Evolutionary conservation across 495 filamentous ascomycete species (phyloP).

Genomic region (Podospora conica): DNA sequence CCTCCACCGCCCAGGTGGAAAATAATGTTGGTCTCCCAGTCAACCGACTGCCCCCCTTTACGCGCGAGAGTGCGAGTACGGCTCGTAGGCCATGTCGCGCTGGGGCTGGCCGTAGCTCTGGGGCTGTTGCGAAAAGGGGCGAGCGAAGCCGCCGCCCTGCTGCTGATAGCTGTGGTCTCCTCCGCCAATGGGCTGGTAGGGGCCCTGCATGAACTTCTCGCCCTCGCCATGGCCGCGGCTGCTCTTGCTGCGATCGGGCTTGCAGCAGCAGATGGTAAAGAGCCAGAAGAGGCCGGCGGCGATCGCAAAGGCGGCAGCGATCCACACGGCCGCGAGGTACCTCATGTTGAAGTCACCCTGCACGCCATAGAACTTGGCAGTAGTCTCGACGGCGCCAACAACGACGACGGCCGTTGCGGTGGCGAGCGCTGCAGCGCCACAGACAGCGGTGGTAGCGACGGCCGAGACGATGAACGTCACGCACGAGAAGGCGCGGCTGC

Average conservation of each 20-base stretch:
- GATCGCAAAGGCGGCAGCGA: conserved; percentile 69
- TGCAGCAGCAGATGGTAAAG: conserved; percentile 86
- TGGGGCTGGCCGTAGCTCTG: conserved; percentile 11
- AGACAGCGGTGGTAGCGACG: conserved; percentile 55
- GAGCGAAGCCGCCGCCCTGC: conserved; percentile 1
- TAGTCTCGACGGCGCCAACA: conserved; percentile 60
- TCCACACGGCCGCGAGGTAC: conserved; percentile 68
- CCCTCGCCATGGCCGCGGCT: conserved; percentile 10
- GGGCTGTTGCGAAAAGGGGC: conserved; percentile 30
- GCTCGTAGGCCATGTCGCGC: conserved; percentile 47
- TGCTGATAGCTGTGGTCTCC: conserved; percentile 27
- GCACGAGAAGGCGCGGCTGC: conserved; percentile 43
- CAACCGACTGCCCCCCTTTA: conserved; percentile 21
- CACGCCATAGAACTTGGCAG: conserved; percentile 61
- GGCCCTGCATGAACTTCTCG: conserved; percentile 44
- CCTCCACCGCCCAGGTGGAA: not conserved
- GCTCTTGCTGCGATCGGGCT: conserved; percentile 33
- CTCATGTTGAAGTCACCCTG: conserved; percentile 54
- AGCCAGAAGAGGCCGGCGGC: conserved; percentile 79
- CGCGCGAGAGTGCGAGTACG: conserved; percentile 42
- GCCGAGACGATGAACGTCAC: conserved; percentile 41
- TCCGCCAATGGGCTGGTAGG: conserved; percentile 42
- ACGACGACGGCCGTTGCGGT: conserved; percentile 57
- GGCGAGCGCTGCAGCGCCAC: conserved; percentile 52
- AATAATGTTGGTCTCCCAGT: not conserved